These are phyloP conservation scores for Emericellopsis terricola DNA, from an alignment of 495 filamentous ascomycete species.

Conservation along the genomic window DNA sequence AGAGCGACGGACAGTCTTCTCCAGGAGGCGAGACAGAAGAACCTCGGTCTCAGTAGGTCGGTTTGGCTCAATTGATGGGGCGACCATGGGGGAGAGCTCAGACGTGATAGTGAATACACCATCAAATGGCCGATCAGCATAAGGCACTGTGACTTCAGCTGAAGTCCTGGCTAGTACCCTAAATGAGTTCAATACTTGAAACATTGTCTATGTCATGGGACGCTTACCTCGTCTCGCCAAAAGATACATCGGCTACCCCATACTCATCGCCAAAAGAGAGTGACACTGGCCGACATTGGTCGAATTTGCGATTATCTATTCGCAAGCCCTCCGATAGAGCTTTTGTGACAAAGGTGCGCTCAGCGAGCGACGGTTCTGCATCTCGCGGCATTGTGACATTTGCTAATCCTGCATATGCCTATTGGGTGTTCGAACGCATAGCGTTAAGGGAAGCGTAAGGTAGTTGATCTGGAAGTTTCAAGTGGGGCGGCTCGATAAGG, in stretches of 20 bases:
- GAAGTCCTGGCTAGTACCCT: slow-evolving; percentile 76
- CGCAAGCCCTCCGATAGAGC: slow-evolving; percentile 60
- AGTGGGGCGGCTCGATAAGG: not conserved
- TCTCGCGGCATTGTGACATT: slow-evolving; percentile 61
- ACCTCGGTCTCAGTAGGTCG: slow-evolving; percentile 67
- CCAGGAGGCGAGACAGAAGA: slow-evolving; percentile 69
- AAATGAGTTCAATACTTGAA: slow-evolving; percentile 1
- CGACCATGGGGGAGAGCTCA: slow-evolving; percentile 84
- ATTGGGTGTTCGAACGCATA: no score
- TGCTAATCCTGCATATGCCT: no score
- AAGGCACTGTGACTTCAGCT: slow-evolving; percentile 70
- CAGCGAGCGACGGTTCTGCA: slow-evolving; percentile 61
- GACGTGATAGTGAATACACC: slow-evolving; percentile 82
- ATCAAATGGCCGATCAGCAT: slow-evolving; percentile 78
- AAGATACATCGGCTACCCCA: slow-evolving; percentile 71
- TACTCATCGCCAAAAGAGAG: slow-evolving; percentile 79
- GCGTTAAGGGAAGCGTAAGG: no score
- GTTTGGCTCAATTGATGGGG: slow-evolving; percentile 75
- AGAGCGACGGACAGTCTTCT: slow-evolving; percentile 83
- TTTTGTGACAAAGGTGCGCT: slow-evolving; percentile 58
- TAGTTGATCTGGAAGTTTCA: slow-evolving; percentile 1
- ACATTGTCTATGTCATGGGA: slow-evolving; percentile 2
- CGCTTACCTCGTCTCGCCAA: slow-evolving; percentile 74
- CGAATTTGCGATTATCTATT: slow-evolving; percentile 63
- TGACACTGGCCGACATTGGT: slow-evolving; percentile 58